Conservation (phyloP, 2,329 filamentous ascomycete genomes). For the Graphiopsis chlorocephala region DNA sequence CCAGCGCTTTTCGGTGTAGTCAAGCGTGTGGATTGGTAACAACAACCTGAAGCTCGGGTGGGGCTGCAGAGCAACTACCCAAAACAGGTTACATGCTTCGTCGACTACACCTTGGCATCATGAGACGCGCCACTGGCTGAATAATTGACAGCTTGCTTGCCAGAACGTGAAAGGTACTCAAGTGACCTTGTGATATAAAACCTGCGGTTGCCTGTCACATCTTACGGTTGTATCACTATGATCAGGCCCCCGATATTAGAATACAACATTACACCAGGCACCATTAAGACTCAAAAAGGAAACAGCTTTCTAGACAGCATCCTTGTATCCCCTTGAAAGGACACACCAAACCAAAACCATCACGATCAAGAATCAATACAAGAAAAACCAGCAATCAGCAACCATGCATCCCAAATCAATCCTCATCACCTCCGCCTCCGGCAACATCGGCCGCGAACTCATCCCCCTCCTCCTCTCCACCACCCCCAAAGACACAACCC, state of each 20-base stretch:
- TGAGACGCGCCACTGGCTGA: not conserved
- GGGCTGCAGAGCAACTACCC: not conserved
- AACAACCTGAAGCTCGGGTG: not conserved
- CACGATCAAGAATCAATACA: not conserved
- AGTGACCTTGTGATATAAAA: not conserved
- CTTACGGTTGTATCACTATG: not conserved
- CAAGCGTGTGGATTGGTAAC: not conserved
- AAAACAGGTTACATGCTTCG: not conserved
- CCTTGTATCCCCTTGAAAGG: not conserved
- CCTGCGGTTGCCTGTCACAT: not conserved
- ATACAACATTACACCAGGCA: not conserved
- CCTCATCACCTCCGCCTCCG: conserved; percentile 14
- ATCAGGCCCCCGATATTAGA: not conserved
- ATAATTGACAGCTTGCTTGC: not conserved
- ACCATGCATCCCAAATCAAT: conserved; percentile 7
- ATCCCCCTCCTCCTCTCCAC: conserved; percentile 11
- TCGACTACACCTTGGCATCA: not conserved
- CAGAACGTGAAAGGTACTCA: not conserved
- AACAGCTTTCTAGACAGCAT: not conserved
- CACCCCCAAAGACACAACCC: not conserved
- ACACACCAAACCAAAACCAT: not conserved
- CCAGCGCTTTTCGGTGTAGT: not conserved
- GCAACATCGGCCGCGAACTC: conserved; percentile 15
- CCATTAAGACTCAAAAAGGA: not conserved
- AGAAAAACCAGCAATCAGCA: not conserved